Base-by-base conservation (phyloP, 208 protist species). In the Leishmania lainsoni region DNA sequence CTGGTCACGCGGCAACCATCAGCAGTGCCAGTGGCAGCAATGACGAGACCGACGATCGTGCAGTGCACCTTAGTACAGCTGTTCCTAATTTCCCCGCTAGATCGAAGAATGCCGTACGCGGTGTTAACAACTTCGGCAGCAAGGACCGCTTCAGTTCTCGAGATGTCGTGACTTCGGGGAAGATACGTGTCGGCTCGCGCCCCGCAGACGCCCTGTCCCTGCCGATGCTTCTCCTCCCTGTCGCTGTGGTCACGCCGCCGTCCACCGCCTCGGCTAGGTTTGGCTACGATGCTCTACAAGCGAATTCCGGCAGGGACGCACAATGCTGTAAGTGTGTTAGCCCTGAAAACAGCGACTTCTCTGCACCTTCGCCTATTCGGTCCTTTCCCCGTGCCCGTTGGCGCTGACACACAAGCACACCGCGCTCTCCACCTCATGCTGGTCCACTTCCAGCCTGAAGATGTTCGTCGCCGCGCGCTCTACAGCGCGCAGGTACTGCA, bases 401-500 rank as follows among this genome's bases (percentile, higher is more conserved):
- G 35, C n/a, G n/a, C 48, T 35, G 74, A 56, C 12, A 80, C 78
- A 5, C 65, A 76, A 51, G 54, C 65, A 35, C 29, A 72, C 29
- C 82, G 82, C n/a, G 76, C 73, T 5, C 82, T 86, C 2, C 82
- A 86, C 73, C 16, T 72, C 10, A 69, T 86, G 61, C 70, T 80
- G 77, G 63, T 78, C 10, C 78, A 86, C 74, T 45, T 82, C 65
- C 54, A 26, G 1, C 65, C 82, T 14, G 78, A 80, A 20, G 80
- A 83, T 39, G 48, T 80, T 22, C 76, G 80, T 17, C 77, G 77
- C 71, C 93, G 91, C 69, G 54, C 89, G 8, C 74, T 93, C 35
- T 95, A 90, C 86, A 83, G 82, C 22, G 86, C 84, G 12, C 85
- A 95, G 80, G 75, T 89, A 45, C 79, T 90, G 26, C 2, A 93